A percentile compares a stretch with the other conserved stretches of the same genome.
These are phyloP conservation scores for Fagopyrum homotropicum DNA, from an alignment of 148 eudicot species.

Conservation along the genomic window DNA sequence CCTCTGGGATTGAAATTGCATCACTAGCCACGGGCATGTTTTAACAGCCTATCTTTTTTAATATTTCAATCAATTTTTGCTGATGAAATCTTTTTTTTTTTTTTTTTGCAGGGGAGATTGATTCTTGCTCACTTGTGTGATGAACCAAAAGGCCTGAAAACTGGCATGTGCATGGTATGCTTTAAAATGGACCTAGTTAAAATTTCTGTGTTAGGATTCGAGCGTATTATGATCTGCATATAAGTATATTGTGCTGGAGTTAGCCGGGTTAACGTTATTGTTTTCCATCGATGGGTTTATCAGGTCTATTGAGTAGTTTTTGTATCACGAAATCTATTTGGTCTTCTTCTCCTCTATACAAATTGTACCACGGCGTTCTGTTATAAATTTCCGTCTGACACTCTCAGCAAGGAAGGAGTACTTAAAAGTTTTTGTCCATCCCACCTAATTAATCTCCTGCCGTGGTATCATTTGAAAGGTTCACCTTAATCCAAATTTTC, in stretches of 20 bases:
- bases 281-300: background rate
- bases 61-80: background rate
- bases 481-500: too few species aligned
- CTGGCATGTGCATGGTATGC: constrained; percentile 89
- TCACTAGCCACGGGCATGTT: background rate
- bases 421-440: background rate
- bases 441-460: background rate
- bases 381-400: background rate
- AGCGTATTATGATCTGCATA: background rate
- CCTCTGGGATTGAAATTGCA: background rate
- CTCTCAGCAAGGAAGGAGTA: background rate
- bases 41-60: background rate
- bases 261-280: background rate
- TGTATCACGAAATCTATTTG: background rate
- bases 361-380: background rate
- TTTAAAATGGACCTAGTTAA: background rate
- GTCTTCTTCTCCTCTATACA: background rate
- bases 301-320: background rate
- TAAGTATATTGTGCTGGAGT: background rate
- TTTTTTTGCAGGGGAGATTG: constrained; percentile 83
- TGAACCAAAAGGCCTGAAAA: constrained; percentile 97
- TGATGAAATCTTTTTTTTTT: constrained; percentile 19
- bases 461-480: background rate
- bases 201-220: background rate
- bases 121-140: constrained; percentile 89